A percentile compares a stretch with the other conserved stretches of the same genome.
These are phyloP conservation scores for Psidium friedrichsthalianum DNA, from an alignment of 345 rosid species.

Conservation along the genomic window DNA sequence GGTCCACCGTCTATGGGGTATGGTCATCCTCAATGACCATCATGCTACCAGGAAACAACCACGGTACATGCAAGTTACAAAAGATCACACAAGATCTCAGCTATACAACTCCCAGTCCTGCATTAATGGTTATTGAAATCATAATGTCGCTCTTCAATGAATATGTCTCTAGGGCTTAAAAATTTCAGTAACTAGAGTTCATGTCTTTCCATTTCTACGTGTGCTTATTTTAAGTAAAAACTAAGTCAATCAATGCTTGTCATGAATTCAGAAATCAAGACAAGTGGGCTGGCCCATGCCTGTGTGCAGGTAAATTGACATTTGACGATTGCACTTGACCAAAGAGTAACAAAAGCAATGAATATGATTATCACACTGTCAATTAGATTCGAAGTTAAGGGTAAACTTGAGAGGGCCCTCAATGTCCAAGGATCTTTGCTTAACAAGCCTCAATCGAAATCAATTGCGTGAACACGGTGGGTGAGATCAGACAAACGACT, in stretches of 20 bases:
- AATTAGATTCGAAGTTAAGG: neutral
- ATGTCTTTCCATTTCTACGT: neutral
- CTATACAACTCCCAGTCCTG: neutral
- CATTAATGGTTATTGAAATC: neutral
- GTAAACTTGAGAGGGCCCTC: neutral
- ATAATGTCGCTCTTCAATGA: neutral
- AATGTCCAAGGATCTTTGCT: neutral
- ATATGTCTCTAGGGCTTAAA: neutral
- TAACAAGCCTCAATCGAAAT: neutral
- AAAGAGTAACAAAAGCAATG: neutral
- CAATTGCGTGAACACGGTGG: neutral
- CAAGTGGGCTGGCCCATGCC: neutral
- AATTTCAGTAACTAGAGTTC: neutral
- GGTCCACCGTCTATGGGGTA: neutral
- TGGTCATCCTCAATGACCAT: neutral
- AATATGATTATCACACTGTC: neutral
- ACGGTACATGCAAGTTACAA: neutral
- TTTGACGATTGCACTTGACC: neutral
- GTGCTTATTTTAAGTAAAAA: neutral
- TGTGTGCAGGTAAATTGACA: neutral
- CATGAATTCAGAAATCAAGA: neutral
- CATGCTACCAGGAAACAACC: neutral
- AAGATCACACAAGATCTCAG: neutral
- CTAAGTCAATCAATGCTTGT: neutral
- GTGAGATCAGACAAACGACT: neutral